Percentiles rank a stretch among this genome's conserved stretches.
Evolutionary conservation across 1,284 basidiomycete species (phyloP).

Genomic region (Stygiomarasmius scandens): DNA sequence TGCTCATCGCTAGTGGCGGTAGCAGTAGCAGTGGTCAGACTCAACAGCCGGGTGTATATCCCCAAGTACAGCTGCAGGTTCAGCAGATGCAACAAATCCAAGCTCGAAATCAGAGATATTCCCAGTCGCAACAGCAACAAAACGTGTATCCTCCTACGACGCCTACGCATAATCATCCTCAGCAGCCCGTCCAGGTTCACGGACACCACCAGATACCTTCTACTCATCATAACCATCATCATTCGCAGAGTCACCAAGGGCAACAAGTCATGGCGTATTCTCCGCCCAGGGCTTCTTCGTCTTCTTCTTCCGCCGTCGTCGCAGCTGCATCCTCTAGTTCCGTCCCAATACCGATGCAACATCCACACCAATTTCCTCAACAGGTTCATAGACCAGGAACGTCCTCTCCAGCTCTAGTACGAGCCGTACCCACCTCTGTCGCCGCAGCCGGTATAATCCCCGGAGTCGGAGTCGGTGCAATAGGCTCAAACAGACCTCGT

Average conservation of each 20-base stretch:
- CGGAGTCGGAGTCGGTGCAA: background rate
- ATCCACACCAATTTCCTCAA: no score
- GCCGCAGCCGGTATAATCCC: background rate
- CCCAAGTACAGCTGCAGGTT: background rate
- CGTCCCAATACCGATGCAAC: no score
- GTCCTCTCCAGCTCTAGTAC: background rate
- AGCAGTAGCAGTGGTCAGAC: background rate
- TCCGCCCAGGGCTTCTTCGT: background rate
- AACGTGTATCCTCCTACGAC: no score
- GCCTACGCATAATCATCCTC: no score
- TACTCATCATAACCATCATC: background rate
- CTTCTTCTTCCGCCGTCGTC: background rate
- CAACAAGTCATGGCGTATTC: background rate
- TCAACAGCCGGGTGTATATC: background rate
- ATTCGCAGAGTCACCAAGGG: background rate
- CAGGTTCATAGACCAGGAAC: background rate
- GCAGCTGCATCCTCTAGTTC: background rate
- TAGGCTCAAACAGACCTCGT: background rate
- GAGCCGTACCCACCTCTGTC: background rate
- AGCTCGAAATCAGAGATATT: background rate
- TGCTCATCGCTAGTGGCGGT: no score
- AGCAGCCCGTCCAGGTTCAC: background rate
- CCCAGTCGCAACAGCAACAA: background rate
- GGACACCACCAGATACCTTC: background rate
- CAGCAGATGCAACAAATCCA: background rate